phyloP scores from a whole-genome alignment of 257 asterid species.

The Plectranthus barbatus region DNA sequence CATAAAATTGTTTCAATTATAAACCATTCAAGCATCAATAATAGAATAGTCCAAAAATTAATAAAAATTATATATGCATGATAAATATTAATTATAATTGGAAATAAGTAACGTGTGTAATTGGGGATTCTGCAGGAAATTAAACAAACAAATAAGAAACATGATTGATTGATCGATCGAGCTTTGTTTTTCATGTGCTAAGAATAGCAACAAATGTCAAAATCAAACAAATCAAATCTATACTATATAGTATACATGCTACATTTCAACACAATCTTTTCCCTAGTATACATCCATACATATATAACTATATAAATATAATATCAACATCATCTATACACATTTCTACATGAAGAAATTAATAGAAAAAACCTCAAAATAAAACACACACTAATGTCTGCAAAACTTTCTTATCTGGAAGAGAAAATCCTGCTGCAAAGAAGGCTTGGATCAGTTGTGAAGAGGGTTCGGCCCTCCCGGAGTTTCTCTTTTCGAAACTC shows the following conservation, averaged over 20 bases:
- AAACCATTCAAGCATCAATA: too few species aligned
- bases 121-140: too few species aligned
- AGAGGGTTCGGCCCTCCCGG: conserved; percentile 61
- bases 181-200: not conserved
- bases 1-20: too few species aligned
- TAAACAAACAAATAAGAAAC: too few species aligned
- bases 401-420: conserved; percentile 19
- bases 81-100: too few species aligned
- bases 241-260: not conserved
- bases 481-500: conserved; percentile 30
- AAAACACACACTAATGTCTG: conserved; percentile 14
- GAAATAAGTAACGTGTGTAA: too few species aligned
- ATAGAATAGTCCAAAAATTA: too few species aligned
- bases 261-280: not conserved
- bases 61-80: too few species aligned
- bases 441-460: conserved; percentile 28
- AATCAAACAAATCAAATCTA: not conserved
- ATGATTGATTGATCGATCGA: too few species aligned
- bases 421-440: not conserved
- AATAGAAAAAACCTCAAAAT: not conserved
- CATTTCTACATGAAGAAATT: conserved; percentile 12
- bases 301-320: not conserved
- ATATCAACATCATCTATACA: conserved; percentile 10
- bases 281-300: not conserved
- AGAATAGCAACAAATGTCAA: not conserved